Evolutionary conservation across 1,284 basidiomycete genomes (phyloP), one percentile per base, ranked within the genome.

Genomic region (Ceratobasidium sp.): DNA sequence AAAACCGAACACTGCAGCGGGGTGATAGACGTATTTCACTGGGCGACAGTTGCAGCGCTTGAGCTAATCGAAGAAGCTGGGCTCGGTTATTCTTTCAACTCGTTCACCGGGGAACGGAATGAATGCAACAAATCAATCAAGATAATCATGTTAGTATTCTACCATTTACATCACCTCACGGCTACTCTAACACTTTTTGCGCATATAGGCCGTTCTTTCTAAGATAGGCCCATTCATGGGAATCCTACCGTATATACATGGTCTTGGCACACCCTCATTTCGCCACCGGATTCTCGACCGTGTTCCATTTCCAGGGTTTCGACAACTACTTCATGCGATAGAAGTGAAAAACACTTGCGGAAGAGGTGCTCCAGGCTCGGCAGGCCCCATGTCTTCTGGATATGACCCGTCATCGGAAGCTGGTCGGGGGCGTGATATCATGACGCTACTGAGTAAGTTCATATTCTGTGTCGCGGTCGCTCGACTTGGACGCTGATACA

Each of bases 41-140:
- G 83, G 83, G 77, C 84, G 74, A 82, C 80, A n/a, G 78, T 84
- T 6, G 81, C 81, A 1, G 81, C 85, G 25, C 77, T 86, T 2
- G 85, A 86, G 73, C 79, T 79, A 2, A 79, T 84, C 13, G 84
- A 83, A 15, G 81, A 81, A 73, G 80, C 82, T 1, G 78, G 82
- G 13, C 75, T 86, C 0, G 84, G 83, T 0, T 82, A 86, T 73
- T 83, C 83, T 1, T 86, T 86, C 72, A 79, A 82, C 67, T 80
- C 83, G 1, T 76, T 86, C 4, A 79, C 83, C 43, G 77, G 77
- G 8, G 75, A 79, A 43, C 81, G 79, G 60, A 83, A 82, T 68
- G 77, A 80, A 0, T 85, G 85, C 73, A 78, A 82, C 2, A 75
- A 77, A 17, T 81, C 83, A 0, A 79, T 85, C 68, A 82, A 80